phyloP scores from a whole-genome alignment of 192 early-diverging fungal genomes.

The Chytriomyces hyalinus region DNA sequence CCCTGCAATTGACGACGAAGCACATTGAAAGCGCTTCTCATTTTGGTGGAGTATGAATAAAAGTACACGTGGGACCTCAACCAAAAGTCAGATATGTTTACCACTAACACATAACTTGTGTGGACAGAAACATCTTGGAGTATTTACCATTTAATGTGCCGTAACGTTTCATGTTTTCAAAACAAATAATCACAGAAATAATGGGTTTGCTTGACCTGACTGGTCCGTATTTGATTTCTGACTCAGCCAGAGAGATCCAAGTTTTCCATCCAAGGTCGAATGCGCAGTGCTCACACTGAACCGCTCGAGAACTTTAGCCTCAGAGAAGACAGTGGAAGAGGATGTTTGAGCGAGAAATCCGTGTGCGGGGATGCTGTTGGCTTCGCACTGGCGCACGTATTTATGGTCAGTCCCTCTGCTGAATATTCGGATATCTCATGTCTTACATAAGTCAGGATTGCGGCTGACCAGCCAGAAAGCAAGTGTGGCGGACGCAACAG shows the following conservation, averaged over 20 bases:
- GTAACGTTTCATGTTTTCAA: too few species aligned
- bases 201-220: too few species aligned
- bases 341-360: background rate
- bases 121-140: too few species aligned
- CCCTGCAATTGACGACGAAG: constrained; percentile 46
- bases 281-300: background rate
- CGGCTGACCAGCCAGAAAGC: constrained; percentile 21
- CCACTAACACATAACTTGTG: too few species aligned
- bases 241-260: background rate
- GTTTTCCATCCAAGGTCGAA: background rate
- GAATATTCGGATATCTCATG: background rate
- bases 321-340: background rate
- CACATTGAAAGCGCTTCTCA: constrained; percentile 24
- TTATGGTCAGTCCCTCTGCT: background rate
- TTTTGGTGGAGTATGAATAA: background rate
- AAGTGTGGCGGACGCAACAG: constrained; percentile 18
- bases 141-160: too few species aligned
- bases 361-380: constrained; percentile 9
- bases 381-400: constrained; percentile 8
- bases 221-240: background rate
- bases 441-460: constrained; percentile 15
- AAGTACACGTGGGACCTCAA: too few species aligned
- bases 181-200: too few species aligned
- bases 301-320: constrained; percentile 9
- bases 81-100: too few species aligned